phyloP scores from a whole-genome alignment of 352 stramenopile genomes.

The Phytophthora palmivora region DNA sequence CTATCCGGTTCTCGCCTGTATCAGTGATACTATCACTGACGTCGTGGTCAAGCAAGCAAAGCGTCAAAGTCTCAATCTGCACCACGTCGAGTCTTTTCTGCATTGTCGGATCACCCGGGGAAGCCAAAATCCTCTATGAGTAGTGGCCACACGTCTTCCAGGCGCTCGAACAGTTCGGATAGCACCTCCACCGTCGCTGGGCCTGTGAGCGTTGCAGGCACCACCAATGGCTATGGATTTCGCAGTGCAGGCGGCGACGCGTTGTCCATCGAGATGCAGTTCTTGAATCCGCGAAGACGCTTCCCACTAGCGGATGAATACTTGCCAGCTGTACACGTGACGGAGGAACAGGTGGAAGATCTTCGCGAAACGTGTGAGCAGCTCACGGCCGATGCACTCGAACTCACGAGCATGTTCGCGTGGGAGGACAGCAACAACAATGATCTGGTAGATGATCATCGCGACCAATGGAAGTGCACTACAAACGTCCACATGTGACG shows the following conservation, averaged over 20 bases:
- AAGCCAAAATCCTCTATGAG: constrained; percentile 26
- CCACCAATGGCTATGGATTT: constrained; percentile 58
- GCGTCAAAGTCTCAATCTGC: constrained; percentile 9
- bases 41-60: constrained; percentile 29
- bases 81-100: constrained; percentile 31
- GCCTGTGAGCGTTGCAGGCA: constrained; percentile 43
- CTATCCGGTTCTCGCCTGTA: constrained; percentile 36
- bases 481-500: constrained; percentile 54
- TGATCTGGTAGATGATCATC: constrained; percentile 37
- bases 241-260: constrained; percentile 57
- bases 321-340: constrained; percentile 54
- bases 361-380: constrained; percentile 58
- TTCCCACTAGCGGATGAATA: constrained; percentile 65
- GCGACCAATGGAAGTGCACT: constrained; percentile 64
- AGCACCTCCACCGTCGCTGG: constrained; percentile 31
- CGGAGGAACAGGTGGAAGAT: constrained; percentile 44
- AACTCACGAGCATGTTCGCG: constrained; percentile 62
- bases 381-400: constrained; percentile 53
- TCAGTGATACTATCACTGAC: constrained; percentile 30
- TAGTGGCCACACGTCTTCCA: constrained; percentile 28
- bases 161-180: constrained; percentile 40
- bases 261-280: constrained; percentile 70
- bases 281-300: constrained; percentile 59
- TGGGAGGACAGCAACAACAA: constrained; percentile 60
- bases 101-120: constrained; percentile 32